A percentile compares a stretch with the other conserved stretches of the same genome.
Evolutionary conservation across 2,329 filamentous ascomycete genomes (phyloP).

Genomic region (Aspergillus cejpii): DNA sequence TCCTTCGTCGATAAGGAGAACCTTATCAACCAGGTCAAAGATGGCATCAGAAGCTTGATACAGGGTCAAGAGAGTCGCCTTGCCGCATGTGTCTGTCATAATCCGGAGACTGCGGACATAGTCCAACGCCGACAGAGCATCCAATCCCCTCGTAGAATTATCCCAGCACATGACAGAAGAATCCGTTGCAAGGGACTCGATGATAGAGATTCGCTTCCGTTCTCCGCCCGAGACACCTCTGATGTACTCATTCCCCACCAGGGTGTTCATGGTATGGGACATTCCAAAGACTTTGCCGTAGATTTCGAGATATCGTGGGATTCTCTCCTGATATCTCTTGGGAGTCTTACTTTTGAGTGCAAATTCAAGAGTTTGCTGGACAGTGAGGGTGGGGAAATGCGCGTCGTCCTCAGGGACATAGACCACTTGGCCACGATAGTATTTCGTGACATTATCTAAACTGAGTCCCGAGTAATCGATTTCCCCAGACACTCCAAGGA

Average conservation of each 20-base stretch:
- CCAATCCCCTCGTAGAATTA: conserved; percentile 66
- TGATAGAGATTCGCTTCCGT: conserved; percentile 66
- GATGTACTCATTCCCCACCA: conserved; percentile 50
- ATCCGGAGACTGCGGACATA: conserved; percentile 59
- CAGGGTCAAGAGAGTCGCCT: conserved; percentile 59
- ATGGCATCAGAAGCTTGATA: conserved; percentile 62
- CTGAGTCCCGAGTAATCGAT: conserved; percentile 63
- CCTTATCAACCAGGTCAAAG: conserved; percentile 65
- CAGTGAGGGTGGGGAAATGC: conserved; percentile 63
- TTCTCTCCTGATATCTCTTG: conserved; percentile 53
- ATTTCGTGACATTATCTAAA: conserved; percentile 56
- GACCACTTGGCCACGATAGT: conserved; percentile 62
- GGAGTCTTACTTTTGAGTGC: conserved; percentile 64
- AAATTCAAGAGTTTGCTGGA: conserved; percentile 66
- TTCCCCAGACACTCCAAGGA: conserved; percentile 58
- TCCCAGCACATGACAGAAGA: conserved; percentile 67
- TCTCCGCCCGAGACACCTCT: conserved; percentile 68
- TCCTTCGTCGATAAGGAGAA: conserved; percentile 64
- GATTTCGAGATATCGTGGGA: conserved; percentile 59
- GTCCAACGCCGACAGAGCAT: conserved; percentile 66
- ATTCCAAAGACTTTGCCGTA: conserved; percentile 69
- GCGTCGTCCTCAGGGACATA: conserved; percentile 67
- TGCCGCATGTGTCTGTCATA: conserved; percentile 64
- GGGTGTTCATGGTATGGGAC: conserved; percentile 61
- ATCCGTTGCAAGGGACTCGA: conserved; percentile 63